A percentile compares a stretch with the other conserved stretches of the same genome.
Evolutionary conservation across 192 early-diverging fungal genomes (phyloP).

Genomic region (Podochytrium sp.): DNA sequence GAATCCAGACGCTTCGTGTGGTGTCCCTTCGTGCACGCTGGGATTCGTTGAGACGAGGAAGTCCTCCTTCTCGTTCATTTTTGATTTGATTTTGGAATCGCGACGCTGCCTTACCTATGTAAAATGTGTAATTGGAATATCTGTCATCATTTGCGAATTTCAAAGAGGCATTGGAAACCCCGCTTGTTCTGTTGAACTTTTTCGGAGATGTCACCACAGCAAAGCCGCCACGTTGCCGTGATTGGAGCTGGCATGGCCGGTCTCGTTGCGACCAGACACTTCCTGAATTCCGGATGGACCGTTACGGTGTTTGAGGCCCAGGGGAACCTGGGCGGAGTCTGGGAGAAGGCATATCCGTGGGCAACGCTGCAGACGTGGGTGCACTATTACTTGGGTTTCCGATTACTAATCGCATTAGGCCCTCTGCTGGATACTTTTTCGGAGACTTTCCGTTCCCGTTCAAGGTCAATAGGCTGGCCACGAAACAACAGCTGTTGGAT

Average conservation of each 20-base stretch:
- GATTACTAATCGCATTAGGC: neutral
- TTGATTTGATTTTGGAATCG: too few relatives aligned
- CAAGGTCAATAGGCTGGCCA: neutral
- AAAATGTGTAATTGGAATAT: too few relatives aligned
- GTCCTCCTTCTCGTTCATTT: too few relatives aligned
- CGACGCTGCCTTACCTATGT: too few relatives aligned
- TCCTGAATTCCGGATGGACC: neutral
- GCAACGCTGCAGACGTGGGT: conserved; percentile 8
- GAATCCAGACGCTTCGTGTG: too few relatives aligned
- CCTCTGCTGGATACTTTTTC: neutral
- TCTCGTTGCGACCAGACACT: neutral
- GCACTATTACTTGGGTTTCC: neutral
- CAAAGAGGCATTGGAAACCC: too few relatives aligned
- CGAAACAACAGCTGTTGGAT: neutral
- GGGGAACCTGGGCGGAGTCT: neutral
- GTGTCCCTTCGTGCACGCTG: too few relatives aligned
- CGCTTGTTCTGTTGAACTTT: too few relatives aligned
- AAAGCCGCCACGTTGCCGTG: conserved; percentile 4
- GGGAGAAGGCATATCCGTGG: neutral
- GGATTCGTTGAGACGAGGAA: too few relatives aligned
- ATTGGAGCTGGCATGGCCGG: conserved; percentile 24
- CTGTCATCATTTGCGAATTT: too few relatives aligned
- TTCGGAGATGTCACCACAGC: too few relatives aligned
- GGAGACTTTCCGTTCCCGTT: conserved; percentile 20
- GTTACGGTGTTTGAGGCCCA: conserved; percentile 11